Evolutionary conservation across 148 eudicot genomes (phyloP), one percentile per base, ranked within the genome.

Genomic region (Rhododendron henanense): DNA sequence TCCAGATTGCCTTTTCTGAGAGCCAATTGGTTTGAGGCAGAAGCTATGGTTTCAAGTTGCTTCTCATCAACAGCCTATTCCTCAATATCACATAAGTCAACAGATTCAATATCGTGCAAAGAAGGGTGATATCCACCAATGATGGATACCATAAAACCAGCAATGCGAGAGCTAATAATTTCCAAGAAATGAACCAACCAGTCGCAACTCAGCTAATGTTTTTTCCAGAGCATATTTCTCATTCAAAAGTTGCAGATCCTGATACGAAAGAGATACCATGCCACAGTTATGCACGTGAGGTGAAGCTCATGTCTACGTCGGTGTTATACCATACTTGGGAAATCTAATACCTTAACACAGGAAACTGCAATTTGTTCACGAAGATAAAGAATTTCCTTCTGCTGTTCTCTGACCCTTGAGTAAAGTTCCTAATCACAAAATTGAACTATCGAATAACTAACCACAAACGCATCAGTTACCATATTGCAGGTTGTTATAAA

Each of bases 31-130:
- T 92, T 92, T 80, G 91, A 87, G 81, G 93, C 95, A 82, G 95
- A 90, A 90, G 86, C 87, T 85, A 95, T 85, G 59, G 92, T 90
- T 87, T 95, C 99, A 88, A 82, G 94, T 88, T 93, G 94, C 86
- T 92, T 93, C 86, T 95, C 98, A 87, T 95, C 96, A 87, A 95
- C 91, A 84, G 93, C 98, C 99, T 96, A 88, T 87, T 85, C 87
- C 28, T 51, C 85, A 83, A 86, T 31, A 87, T 77, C 82, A 86
- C 39, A 50, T 85, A 41, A 28, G 15, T 79, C 16, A 50, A 67
- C 35, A 78, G 39, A 79, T 65, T 69, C 44, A 33, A 44, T 28
- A 8, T 10, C 57, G 45, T 53, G 53, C 73, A 75, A 77, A 84
- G 39, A 44, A 83, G 31, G 19, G 76, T 53, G 23, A 85, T 25